Evolutionary conservation across 2,329 filamentous ascomycete genomes (phyloP), one percentile per base, ranked within the genome.

Genomic region (Penicillium polonicum): DNA sequence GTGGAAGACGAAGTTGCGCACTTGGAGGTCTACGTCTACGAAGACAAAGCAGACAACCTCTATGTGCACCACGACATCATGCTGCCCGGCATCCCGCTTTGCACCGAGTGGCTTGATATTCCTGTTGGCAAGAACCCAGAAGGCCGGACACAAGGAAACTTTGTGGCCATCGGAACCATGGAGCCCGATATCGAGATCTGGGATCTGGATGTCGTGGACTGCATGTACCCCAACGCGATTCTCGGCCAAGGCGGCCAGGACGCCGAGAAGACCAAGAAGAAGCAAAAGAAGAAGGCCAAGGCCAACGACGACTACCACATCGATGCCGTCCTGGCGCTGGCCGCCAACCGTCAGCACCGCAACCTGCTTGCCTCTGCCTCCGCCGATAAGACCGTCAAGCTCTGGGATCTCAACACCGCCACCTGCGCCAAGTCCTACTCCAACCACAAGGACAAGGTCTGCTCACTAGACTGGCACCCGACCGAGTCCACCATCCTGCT

Each of bases 11-110:
- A 99, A 73, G 88, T 99, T 60, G 93, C 94, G 19, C 93, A 97
- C 76, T 82, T 99, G 27, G 94, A 99, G 75, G 89, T 97, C 21
- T 97, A 97, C 71, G 92, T 99, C 29, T 99, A 97, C 77, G 94
- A 99, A 76, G 94, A 97, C 68, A 86, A 86, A 61, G 90, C 88
- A 44, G 94, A 97, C 77, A 99, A 99, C 74, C 87, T 99, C 60
- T 99, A 99, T 75, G 93, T 99, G 25, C 94, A 99, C 79, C 94
- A 99, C 83, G 94, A 99, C 76, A 96, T 99, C 68, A 97, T 99
- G 93, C 84, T 99, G 55, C 94, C 94, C 33, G 93, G 93, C 25
- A 96, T 99, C 71, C 94, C 94, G 12, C 85, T 99, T 7, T 94
- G 91, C 70, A 84, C 97, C 41, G 94, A 99, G 79, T 99, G 94